Percentiles rank a stretch among this genome's conserved stretches.
These are phyloP conservation scores for Neurospora pannonica DNA, from an alignment of 495 filamentous ascomycete genomes.

Conservation along the genomic window DNA sequence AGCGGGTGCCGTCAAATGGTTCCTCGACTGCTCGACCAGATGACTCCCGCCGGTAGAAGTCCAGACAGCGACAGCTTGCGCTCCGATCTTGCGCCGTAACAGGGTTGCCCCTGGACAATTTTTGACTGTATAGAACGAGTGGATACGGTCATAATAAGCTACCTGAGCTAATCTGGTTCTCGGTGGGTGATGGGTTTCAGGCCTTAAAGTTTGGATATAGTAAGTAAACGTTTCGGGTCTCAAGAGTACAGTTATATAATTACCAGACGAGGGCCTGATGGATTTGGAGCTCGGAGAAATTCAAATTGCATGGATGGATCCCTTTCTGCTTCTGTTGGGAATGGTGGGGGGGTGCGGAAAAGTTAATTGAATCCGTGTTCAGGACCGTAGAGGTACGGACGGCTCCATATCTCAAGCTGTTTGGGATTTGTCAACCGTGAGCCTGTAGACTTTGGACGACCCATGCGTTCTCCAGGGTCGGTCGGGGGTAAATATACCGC, in stretches of 20 bases:
- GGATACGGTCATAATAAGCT: neutral
- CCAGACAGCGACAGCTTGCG: neutral
- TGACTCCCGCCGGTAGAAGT: neutral
- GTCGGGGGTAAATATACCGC: neutral
- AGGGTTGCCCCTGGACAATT: neutral
- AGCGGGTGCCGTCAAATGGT: neutral
- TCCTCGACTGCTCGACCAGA: neutral
- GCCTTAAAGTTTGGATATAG: neutral
- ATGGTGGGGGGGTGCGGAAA: neutral
- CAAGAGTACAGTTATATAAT: neutral
- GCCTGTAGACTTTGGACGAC: neutral
- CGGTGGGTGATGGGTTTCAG: neutral
- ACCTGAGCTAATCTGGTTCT: neutral
- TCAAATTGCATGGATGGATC: neutral
- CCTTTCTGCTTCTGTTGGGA: neutral
- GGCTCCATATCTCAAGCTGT: neutral
- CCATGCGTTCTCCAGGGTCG: neutral
- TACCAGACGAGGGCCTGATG: neutral
- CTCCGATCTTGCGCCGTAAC: neutral
- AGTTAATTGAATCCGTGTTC: neutral
- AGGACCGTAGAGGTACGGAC: neutral
- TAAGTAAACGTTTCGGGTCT: neutral
- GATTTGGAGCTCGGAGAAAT: neutral
- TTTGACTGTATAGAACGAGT: neutral
- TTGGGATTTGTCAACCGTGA: neutral